These are phyloP conservation scores for Millerago galiae DNA, from an alignment of 805 yeast species.

Conservation along the genomic window DNA sequence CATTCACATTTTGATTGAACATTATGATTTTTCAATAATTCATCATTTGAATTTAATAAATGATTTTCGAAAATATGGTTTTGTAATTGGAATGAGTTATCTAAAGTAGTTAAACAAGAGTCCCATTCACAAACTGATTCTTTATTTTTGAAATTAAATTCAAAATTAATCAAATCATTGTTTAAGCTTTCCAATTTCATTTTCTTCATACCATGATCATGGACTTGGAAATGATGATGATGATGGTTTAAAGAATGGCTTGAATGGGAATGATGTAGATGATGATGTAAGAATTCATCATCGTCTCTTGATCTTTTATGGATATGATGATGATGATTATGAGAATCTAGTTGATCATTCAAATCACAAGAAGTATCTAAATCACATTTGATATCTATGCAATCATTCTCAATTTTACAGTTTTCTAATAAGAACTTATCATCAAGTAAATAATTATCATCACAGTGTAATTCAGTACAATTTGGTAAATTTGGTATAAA, in stretches of 20 bases:
- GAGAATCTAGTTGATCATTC: slow-evolving; percentile 19
- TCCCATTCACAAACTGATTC: slow-evolving; percentile 64
- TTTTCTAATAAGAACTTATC: not conserved
- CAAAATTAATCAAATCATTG: slow-evolving; percentile 15
- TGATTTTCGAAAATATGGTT: slow-evolving; percentile 49
- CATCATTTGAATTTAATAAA: slow-evolving; percentile 20
- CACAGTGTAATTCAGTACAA: slow-evolving; percentile 9
- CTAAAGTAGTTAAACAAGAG: slow-evolving; percentile 42
- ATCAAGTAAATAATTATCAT: not conserved
- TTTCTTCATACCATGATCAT: slow-evolving; percentile 24
- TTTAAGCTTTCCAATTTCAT: slow-evolving; percentile 1
- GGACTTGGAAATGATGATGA: slow-evolving; percentile 32
- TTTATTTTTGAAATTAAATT: slow-evolving; percentile 29
- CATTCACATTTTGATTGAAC: slow-evolving; percentile 51
- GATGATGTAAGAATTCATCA: slow-evolving; percentile 15
- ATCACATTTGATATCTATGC: slow-evolving; percentile 24
- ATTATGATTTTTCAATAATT: slow-evolving; percentile 7
- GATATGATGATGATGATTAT: slow-evolving; percentile 6
- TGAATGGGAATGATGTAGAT: slow-evolving; percentile 18
- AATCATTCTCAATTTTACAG: slow-evolving; percentile 8
- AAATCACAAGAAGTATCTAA: slow-evolving; percentile 24
- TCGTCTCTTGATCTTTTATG: slow-evolving; percentile 14
- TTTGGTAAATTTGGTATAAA: slow-evolving; percentile 10
- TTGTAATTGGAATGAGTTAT: slow-evolving; percentile 35
- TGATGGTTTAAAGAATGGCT: slow-evolving; percentile 28